phyloP scores from a whole-genome alignment of 2,329 filamentous ascomycete species.

The Penicillium sp. region DNA sequence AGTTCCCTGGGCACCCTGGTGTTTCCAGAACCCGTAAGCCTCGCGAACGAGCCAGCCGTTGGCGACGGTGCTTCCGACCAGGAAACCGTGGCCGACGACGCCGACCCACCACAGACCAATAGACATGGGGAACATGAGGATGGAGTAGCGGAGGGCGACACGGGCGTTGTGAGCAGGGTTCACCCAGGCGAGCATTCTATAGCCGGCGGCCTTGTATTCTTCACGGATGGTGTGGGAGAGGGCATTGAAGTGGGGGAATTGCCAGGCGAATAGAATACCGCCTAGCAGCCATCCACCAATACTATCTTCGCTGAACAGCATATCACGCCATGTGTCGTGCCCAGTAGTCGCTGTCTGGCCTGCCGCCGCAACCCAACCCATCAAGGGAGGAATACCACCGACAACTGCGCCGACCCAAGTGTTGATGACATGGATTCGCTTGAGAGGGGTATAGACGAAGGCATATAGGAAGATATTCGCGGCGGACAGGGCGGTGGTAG shows the following conservation, averaged over 20 bases:
- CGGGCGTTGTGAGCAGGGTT: conserved; percentile 84
- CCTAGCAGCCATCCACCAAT: conserved; percentile 89
- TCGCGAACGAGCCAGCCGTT: conserved; percentile 85
- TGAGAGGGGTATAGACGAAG: conserved; percentile 89
- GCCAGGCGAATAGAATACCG: conserved; percentile 86
- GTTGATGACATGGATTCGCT: conserved; percentile 82
- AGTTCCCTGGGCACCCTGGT: conserved; percentile 76
- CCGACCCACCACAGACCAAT: conserved; percentile 75
- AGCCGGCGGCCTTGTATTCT: conserved; percentile 76
- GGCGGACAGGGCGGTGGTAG: conserved; percentile 81
- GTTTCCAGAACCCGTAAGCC: conserved; percentile 79
- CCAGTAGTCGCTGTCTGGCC: conserved; percentile 77
- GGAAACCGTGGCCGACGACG: conserved; percentile 84
- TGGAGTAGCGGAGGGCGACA: conserved; percentile 83
- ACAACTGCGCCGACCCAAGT: conserved; percentile 95
- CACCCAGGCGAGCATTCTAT: conserved; percentile 79
- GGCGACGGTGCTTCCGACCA: conserved; percentile 76
- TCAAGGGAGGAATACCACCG: conserved; percentile 89
- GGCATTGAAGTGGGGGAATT: conserved; percentile 98
- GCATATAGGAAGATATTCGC: conserved; percentile 89
- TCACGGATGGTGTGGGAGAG: conserved; percentile 85
- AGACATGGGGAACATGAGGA: conserved; percentile 86
- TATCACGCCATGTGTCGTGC: conserved; percentile 75
- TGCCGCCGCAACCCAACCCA: conserved; percentile 97
- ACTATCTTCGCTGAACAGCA: conserved; percentile 71